Evolutionary conservation across 768 basidiomycete species (phyloP), one percentile per base, ranked within the genome.

Genomic region (Termitomyces sp.): DNA sequence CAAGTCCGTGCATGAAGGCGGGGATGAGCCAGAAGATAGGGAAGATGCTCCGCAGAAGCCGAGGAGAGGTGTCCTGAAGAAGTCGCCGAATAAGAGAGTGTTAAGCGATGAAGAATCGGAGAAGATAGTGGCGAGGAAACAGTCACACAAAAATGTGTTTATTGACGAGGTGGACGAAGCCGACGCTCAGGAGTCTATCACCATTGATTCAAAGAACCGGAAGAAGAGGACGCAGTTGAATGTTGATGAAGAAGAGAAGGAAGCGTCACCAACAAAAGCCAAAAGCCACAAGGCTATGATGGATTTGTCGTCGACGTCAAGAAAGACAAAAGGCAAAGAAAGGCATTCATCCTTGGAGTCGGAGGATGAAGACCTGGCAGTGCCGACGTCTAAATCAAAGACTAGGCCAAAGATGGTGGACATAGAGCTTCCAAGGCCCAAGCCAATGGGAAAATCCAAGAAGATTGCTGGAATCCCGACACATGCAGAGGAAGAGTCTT

Each of bases 301-400:
- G 43, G 46, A 52, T 18, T 22, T 54, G 36, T 35, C 55, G 16
- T 57, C 56, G 14, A 54, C 58, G 14, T 60, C 62, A 46, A 65
- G 48, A 47, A 52, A 45, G 41, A 56, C 33, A 38, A 52, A 32
- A 43, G 56, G 30, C 58, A 63, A 63, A 20, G 65, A 61, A 16
- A 61, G 57, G 30, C 43, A n/a, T 38, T 44, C 43, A 10, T 55
- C 48, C 10, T 49, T 47, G 7, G 63, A 59, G 44, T 56, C 54
- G 14, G 65, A 63, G 24, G 65, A 67, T 32, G 65, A 63, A 18
- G 56, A 56, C 30, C 40, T 28, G 6, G 50, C 56, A 13, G 20
- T 58, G 36, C 50, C 59, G 30, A 62, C 61, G 33, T 24, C 57
- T 28, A 65, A 61, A 52, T 35, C 56, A 32, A 64, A 61, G 49